Base-by-base conservation (phyloP, 192 early-diverging fungal genomes). In the Jimgerdemannia flammicorona region DNA sequence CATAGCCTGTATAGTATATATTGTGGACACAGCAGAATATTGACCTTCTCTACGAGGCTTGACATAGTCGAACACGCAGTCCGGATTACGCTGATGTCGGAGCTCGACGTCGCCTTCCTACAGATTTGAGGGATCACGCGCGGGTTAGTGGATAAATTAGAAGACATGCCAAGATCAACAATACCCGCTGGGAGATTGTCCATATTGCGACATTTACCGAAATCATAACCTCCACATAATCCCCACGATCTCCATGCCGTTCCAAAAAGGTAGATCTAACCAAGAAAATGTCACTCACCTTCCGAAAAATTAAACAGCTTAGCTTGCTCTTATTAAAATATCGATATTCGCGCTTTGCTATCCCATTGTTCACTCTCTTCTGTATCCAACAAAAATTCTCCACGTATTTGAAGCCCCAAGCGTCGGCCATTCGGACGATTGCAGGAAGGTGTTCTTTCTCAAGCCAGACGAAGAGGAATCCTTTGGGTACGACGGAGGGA, bases 331-430 rank as follows among this genome's bases (percentile, higher is more conserved):
- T 94, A 75, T 90, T 87, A 74, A 98, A 97, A 78, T 94, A 97
- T 39, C 77, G 82, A 40, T 88, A 93, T 39, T 87, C 81, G 42
- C 90, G 81, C 29, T 83, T 74, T 11, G 85, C 90, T 75, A 98
- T 94, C 66, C 87, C 86, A 80, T 98, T 97, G 80, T 96, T 94
- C 54, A 89, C 78, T 67, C 88, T 82, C 68, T 91, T 86, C 72
- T 95, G 96, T 77, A 97, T 93, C 96, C 97, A 98, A 79, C 93
- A 94, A 85, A 98, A 96, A 85, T 97, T 98, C 78, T 97, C 97
- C 0, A 97, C 94, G 77, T 98, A 98, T 66, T 93, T 92, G 85
- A 96, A 93, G 3, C 91, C 89, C 95, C 97, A 97, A 44, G 71
- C 79, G 64, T 93, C 90, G 6, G 90, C 87, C 43, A 93, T 84